These are phyloP conservation scores for Sporopachydermia lactativora DNA, from an alignment of 805 yeast species.

Conservation along the genomic window DNA sequence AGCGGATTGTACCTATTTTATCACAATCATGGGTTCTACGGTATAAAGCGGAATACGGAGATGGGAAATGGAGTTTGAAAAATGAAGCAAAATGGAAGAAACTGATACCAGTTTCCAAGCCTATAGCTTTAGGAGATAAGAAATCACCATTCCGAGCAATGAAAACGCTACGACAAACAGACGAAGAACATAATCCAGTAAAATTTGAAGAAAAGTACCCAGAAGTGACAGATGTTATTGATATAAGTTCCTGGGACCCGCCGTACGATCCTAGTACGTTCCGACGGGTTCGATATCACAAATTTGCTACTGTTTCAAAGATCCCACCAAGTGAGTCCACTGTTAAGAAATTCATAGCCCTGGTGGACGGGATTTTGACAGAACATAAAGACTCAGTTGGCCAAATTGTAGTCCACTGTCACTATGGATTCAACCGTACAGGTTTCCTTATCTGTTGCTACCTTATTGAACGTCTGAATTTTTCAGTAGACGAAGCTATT, in stretches of 20 bases:
- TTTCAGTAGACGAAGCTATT: conserved; percentile 50
- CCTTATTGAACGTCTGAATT: conserved; percentile 42
- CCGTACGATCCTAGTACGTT: conserved; percentile 54
- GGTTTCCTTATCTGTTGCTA: conserved; percentile 63
- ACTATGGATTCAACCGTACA: conserved; percentile 69
- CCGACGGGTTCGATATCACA: conserved; percentile 39
- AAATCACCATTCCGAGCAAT: conserved; percentile 45
- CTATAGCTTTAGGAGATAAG: conserved; percentile 22
- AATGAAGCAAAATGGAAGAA: conserved; percentile 61
- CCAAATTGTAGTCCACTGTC: conserved; percentile 58
- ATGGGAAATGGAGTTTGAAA: conserved; percentile 70
- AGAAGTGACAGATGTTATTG: conserved; percentile 45
- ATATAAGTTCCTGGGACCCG: conserved; percentile 47
- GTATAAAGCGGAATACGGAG: conserved; percentile 44
- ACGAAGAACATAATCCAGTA: conserved; percentile 43
- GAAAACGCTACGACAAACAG: conserved; percentile 62
- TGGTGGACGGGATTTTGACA: conserved; percentile 33
- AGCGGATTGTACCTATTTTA: conserved; percentile 24
- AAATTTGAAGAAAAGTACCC: conserved; percentile 35
- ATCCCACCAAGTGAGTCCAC: conserved; percentile 55
- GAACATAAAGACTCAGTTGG: conserved; percentile 21
- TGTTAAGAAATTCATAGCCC: conserved; percentile 38
- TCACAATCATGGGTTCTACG: conserved; percentile 61
- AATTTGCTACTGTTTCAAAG: conserved; percentile 67
- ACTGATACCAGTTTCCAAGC: conserved; percentile 34